phyloP scores from a whole-genome alignment of 768 basidiomycete genomes.

The Suillus brevipes region DNA sequence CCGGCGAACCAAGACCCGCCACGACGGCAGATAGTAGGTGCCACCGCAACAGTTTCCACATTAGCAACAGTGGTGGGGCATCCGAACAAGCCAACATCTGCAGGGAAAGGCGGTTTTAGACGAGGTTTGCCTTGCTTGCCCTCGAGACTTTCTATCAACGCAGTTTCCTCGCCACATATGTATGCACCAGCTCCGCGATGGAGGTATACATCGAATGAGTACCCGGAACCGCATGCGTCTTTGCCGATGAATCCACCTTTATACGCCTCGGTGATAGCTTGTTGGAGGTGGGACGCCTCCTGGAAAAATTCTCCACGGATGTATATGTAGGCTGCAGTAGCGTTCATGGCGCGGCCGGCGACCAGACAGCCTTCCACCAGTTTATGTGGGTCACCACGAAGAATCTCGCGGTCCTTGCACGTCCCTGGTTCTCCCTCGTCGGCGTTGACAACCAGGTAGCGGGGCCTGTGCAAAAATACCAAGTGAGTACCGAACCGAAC shows the following conservation, averaged over 20 bases:
- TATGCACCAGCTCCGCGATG: slow-evolving; percentile 98
- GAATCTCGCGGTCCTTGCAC: slow-evolving; percentile 98
- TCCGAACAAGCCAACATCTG: slow-evolving; percentile 96
- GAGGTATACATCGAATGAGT: slow-evolving; percentile 96
- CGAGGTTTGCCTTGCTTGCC: slow-evolving; percentile 99
- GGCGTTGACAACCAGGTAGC: slow-evolving; percentile 96
- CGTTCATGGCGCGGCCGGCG: slow-evolving; percentile 96
- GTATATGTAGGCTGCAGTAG: slow-evolving; percentile 98
- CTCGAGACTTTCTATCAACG: slow-evolving; percentile 94
- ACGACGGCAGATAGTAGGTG: slow-evolving; percentile 92
- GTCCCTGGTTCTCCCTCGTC: slow-evolving; percentile 99
- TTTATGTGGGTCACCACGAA: slow-evolving; percentile 98
- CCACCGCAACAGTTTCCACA: slow-evolving; percentile 97
- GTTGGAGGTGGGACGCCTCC: slow-evolving; percentile 90
- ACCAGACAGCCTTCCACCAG: slow-evolving; percentile 97
- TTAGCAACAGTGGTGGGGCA: slow-evolving; percentile 98
- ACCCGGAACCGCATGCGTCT: slow-evolving; percentile 89
- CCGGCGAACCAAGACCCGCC: slow-evolving; percentile 89
- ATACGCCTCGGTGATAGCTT: slow-evolving; percentile 96
- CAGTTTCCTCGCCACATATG: slow-evolving; percentile 98
- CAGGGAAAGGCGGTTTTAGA: slow-evolving; percentile 98
- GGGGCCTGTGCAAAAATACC: slow-evolving; percentile 57
- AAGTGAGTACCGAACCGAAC: not conserved
- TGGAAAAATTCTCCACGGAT: slow-evolving; percentile 98
- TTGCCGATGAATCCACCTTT: slow-evolving; percentile 84